phyloP scores from a whole-genome alignment of 139 green algal species.

The Picochlorum sp. region DNA sequence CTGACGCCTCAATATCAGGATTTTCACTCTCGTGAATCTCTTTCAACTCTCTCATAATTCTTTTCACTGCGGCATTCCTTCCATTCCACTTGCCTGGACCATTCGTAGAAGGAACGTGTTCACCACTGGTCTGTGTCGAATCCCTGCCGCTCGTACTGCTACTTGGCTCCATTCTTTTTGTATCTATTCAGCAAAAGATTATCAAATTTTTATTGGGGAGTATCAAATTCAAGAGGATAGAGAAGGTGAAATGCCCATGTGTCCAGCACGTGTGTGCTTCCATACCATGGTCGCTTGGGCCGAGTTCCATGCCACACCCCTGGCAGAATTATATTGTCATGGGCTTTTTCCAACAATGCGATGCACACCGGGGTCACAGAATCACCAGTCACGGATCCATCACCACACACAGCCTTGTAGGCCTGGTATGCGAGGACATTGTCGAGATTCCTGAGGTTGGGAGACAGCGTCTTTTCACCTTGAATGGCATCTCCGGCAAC shows the following conservation, averaged over 20 bases:
- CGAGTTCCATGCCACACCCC: slow-evolving; percentile 25
- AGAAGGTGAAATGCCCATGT: slow-evolving; percentile 10
- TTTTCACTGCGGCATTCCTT: slow-evolving; percentile 81
- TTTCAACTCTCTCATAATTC: slow-evolving; percentile 87
- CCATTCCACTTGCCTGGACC: slow-evolving; percentile 31
- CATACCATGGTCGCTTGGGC: slow-evolving; percentile 15
- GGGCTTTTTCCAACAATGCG: slow-evolving; percentile 7
- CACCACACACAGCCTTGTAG: slow-evolving; percentile 22
- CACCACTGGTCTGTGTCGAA: no score
- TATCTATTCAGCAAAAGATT: no score
- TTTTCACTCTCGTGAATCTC: slow-evolving; percentile 62
- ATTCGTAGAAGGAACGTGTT: not conserved
- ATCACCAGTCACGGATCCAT: slow-evolving; percentile 22
- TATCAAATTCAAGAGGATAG: no score
- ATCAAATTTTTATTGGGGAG: no score
- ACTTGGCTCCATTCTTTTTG: no score
- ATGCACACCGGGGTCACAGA: slow-evolving; percentile 27
- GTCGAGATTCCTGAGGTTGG: not conserved
- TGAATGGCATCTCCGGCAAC: slow-evolving; percentile 15
- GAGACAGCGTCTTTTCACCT: not conserved
- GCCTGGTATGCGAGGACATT: slow-evolving; percentile 13
- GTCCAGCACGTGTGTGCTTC: slow-evolving; percentile 1
- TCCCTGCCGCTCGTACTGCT: not conserved
- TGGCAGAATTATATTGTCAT: slow-evolving; percentile 12
- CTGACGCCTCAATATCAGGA: slow-evolving; percentile 64